phyloP scores from a whole-genome alignment of 495 filamentous ascomycete species.

The Glonium stellatum region DNA sequence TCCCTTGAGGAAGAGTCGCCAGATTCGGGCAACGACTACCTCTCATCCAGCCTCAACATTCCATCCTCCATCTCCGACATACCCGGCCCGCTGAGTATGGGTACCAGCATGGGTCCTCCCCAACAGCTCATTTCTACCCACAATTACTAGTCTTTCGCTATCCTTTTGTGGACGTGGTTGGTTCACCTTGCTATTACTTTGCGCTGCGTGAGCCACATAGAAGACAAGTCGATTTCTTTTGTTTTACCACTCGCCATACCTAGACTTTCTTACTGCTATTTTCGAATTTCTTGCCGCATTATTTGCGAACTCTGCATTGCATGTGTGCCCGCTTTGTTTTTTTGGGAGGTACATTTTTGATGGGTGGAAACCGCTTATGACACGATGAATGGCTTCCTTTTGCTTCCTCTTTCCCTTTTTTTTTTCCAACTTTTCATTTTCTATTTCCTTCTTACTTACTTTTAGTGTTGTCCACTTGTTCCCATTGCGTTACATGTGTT shows the following conservation, averaged over 20 bases:
- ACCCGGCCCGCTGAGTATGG: slow-evolving; percentile 23
- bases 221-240: not conserved
- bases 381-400: slow-evolving; percentile 9
- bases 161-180: not conserved
- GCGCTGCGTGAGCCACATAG: slow-evolving; percentile 7
- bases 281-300: slow-evolving; percentile 15
- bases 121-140: slow-evolving; percentile 31
- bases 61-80: slow-evolving; percentile 23
- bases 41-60: slow-evolving; percentile 12
- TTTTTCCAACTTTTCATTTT: not conserved
- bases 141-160: slow-evolving; percentile 26
- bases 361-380: slow-evolving; percentile 15
- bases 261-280: slow-evolving; percentile 11
- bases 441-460: not conserved
- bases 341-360: slow-evolving; percentile 4
- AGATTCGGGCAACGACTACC: slow-evolving; percentile 50
- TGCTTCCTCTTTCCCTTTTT: slow-evolving; percentile 9
- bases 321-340: slow-evolving; percentile 13
- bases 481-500: no score
- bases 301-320: slow-evolving; percentile 18
- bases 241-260: not conserved
- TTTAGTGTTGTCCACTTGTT: not conserved
- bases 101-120: slow-evolving; percentile 24
- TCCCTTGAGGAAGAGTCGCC: slow-evolving; percentile 71
- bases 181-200: not conserved